phyloP scores from a whole-genome alignment of 176 grass and related monocot species.

The Microstegium vimineum region DNA sequence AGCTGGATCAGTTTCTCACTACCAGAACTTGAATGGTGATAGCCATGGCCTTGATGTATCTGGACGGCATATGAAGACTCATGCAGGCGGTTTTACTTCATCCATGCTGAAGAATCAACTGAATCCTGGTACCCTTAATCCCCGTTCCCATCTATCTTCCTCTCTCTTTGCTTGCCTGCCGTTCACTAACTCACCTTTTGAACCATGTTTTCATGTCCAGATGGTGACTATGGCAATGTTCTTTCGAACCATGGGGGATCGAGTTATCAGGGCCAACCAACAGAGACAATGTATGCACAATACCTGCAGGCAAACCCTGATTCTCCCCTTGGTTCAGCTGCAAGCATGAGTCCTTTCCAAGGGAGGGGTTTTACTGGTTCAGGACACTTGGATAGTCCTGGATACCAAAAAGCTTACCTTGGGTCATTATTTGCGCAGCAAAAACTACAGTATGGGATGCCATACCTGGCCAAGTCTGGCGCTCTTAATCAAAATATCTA shows the following conservation, averaged over 20 bases:
- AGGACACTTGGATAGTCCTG: slow-evolving; percentile 60
- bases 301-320: slow-evolving; percentile 63
- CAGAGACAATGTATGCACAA: slow-evolving; percentile 54
- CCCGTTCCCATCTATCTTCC: neutral
- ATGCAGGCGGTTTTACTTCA: slow-evolving; percentile 35
- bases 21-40: slow-evolving; percentile 61
- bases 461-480: slow-evolving; percentile 57
- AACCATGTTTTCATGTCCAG: slow-evolving; percentile 42
- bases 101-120: slow-evolving; percentile 61
- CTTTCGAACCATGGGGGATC: slow-evolving; percentile 49
- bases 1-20: slow-evolving; percentile 36
- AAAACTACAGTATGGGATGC: slow-evolving; percentile 73
- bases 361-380: slow-evolving; percentile 55
- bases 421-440: slow-evolving; percentile 70
- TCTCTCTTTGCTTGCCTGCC: neutral
- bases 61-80: slow-evolving; percentile 32
- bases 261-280: slow-evolving; percentile 42
- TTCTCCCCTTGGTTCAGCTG: slow-evolving; percentile 43
- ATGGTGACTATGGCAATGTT: slow-evolving; percentile 60
- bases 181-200: slow-evolving; percentile 3
- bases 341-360: slow-evolving; percentile 58
- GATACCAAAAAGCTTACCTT: slow-evolving; percentile 78
- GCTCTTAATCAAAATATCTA: slow-evolving; percentile 63
- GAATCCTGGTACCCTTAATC: slow-evolving; percentile 43
- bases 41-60: slow-evolving; percentile 41